phyloP scores from a whole-genome alignment of 352 stramenopile species.

The Globisporangium viniferum region DNA sequence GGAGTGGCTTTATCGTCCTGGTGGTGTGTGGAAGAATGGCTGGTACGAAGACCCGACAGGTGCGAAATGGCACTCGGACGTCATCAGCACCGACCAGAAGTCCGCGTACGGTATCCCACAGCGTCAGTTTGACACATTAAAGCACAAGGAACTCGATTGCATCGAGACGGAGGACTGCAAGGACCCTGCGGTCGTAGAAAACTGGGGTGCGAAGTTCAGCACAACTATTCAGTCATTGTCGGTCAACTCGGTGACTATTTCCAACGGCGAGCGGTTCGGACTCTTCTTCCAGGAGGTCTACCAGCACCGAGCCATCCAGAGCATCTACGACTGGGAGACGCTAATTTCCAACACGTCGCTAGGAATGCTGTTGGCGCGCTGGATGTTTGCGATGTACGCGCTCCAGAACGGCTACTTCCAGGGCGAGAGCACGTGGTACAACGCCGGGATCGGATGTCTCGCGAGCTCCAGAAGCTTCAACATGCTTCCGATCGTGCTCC shows the following conservation, averaged over 20 bases:
- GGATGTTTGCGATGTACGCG: conserved; percentile 37
- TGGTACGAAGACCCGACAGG: conserved; percentile 33
- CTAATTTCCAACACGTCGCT: conserved; percentile 30
- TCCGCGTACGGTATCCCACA: conserved; percentile 19
- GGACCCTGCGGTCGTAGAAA: not conserved
- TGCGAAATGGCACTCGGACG: conserved; percentile 28
- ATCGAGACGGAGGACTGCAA: conserved; percentile 9
- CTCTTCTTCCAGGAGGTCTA: conserved; percentile 34
- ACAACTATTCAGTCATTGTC: conserved; percentile 5
- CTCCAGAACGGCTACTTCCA: conserved; percentile 28
- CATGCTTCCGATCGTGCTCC: conserved; percentile 39
- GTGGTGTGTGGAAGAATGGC: conserved; percentile 35
- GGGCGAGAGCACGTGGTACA: conserved; percentile 26
- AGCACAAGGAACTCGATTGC: conserved; percentile 31
- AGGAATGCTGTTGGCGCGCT: conserved; percentile 29
- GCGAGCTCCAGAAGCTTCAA: conserved; percentile 37
- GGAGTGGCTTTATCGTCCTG: conserved; percentile 32
- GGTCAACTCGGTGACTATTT: conserved; percentile 27
- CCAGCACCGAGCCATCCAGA: conserved; percentile 17
- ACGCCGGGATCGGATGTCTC: conserved; percentile 36
- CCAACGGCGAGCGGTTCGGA: conserved; percentile 28
- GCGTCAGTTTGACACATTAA: conserved; percentile 37
- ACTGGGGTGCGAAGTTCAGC: conserved; percentile 31
- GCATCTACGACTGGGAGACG: conserved; percentile 42
- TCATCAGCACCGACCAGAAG: conserved; percentile 31